Evolutionary conservation across 2,329 filamentous ascomycete species (phyloP), one percentile per base, ranked within the genome.

Genomic region (Phaeoacremonium minimum): DNA sequence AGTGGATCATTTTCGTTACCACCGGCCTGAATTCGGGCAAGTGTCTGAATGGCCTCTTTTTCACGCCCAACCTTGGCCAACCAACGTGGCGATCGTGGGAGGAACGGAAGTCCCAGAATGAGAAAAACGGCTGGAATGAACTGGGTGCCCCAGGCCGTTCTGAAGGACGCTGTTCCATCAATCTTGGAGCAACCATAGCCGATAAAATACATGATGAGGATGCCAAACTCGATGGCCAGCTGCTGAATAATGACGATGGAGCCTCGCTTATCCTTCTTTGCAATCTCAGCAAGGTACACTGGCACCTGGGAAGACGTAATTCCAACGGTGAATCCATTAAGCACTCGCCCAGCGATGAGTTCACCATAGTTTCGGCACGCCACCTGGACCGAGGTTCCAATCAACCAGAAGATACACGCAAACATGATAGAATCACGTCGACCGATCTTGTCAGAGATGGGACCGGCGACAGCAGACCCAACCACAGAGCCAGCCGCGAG

Each of bases 1-100:
- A 72, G 47, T 0, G 77, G 71, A 40, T 79, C 67, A 6, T 69
- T 57, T 15, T 61, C 57, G 38, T 81, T 66, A 5, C 77, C 77
- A 2, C 64, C 60, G 3, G 71, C 76, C 41, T 82, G 78, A 4
- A 83, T 67, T 30, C 61, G 68, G 32, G 70, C 64, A 2, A 88
- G 69, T 4, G 80, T 58, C n/a, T 54, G 60, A 5, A 76, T 71
- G 2, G 82, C 82, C 34, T 68, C 57, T 3, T 77, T 73, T 19
- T 61, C 56, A 26, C 68, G 62, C 38, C 71, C 73, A 33, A 64
- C 64, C 59, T 80, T 85, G 59, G 88, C 79, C 13, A 84, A 64
- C 56, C 69, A 89, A 15, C 85, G 76, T 2, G 85, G 84, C 0
- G 84, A 86, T 54, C 88, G 85, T 6, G 85, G 85, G 2, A 89